Percentiles rank a stretch among this genome's conserved stretches.
Evolutionary conservation across 2,329 filamentous ascomycete species (phyloP).

Genomic region (Phoma sp.): DNA sequence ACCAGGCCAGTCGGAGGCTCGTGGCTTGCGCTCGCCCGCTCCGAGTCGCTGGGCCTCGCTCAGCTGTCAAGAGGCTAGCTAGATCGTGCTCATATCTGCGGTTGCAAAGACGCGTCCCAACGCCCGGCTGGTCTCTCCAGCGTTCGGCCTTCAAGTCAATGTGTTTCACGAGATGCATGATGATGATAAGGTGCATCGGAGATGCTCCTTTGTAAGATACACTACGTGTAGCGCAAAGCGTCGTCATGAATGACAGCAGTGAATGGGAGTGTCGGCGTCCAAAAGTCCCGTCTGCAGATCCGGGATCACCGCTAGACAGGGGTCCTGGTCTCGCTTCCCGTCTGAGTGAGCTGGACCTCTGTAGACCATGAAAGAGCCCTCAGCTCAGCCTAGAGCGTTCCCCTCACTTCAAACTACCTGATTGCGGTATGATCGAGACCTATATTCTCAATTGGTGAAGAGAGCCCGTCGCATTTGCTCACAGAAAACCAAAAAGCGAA

Average conservation of each 20-base stretch:
- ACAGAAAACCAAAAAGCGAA: background rate
- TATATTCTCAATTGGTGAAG: background rate
- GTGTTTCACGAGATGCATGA: constrained; percentile 4
- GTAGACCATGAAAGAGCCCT: constrained; percentile 1
- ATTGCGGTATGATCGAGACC: constrained; percentile 1
- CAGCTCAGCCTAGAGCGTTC: constrained; percentile 11
- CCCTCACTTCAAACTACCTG: background rate
- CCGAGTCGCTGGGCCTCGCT: constrained; percentile 24
- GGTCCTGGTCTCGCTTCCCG: constrained; percentile 1
- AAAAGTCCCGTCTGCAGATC: constrained; percentile 10
- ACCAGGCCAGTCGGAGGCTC: constrained; percentile 13
- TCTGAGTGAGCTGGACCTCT: constrained; percentile 1
- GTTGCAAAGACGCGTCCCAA: constrained; percentile 8
- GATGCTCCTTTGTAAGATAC: background rate
- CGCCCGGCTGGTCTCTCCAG: constrained; percentile 7
- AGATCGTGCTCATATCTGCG: constrained; percentile 11
- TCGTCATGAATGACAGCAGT: constrained; percentile 13
- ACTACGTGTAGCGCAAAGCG: constrained; percentile 1
- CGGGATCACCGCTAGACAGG: constrained; percentile 17
- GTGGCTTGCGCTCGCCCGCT: constrained; percentile 35
- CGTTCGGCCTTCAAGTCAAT: constrained; percentile 6
- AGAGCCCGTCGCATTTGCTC: background rate
- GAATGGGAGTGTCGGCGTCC: constrained; percentile 2
- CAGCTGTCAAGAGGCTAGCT: constrained; percentile 26
- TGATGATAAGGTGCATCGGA: constrained; percentile 5